phyloP scores from a whole-genome alignment of 192 early-diverging fungal genomes.

The Linnemannia exigua region DNA sequence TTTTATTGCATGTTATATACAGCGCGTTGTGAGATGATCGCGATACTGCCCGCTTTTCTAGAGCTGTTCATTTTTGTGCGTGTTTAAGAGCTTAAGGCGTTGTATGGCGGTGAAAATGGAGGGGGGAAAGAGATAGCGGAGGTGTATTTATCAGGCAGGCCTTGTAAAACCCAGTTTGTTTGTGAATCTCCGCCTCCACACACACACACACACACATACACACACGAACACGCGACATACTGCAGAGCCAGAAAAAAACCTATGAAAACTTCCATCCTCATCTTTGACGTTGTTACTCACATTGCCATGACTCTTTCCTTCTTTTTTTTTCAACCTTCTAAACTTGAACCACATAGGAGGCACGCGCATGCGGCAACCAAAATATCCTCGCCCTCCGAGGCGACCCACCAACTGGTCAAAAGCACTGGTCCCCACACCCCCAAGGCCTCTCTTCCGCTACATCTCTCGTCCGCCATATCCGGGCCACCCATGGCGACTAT shows the following conservation, averaged over 20 bases:
- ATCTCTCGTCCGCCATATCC: constrained; percentile 91
- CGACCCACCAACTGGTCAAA: constrained; percentile 86
- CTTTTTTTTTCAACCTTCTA: not conserved
- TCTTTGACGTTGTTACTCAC: not conserved
- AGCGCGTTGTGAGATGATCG: not conserved
- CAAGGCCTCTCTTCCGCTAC: constrained; percentile 82
- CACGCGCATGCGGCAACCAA: constrained; percentile 88
- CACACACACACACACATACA: no score
- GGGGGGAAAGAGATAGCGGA: not conserved
- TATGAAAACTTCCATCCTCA: no score
- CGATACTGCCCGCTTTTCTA: not conserved
- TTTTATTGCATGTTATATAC: not conserved
- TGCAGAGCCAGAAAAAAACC: no score
- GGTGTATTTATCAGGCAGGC: not conserved
- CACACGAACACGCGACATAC: no score
- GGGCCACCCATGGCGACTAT: constrained; percentile 84
- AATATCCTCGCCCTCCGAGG: constrained; percentile 96
- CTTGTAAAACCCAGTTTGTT: not conserved
- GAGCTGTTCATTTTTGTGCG: not conserved
- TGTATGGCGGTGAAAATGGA: not conserved
- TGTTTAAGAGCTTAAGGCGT: not conserved
- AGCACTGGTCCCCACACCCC: constrained; percentile 80
- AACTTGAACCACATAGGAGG: constrained; percentile 57
- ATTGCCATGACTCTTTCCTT: not conserved
- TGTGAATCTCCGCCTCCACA: not conserved